phyloP scores from a whole-genome alignment of 2,329 filamentous ascomycete species.

The Tolypocladium tundrense region DNA sequence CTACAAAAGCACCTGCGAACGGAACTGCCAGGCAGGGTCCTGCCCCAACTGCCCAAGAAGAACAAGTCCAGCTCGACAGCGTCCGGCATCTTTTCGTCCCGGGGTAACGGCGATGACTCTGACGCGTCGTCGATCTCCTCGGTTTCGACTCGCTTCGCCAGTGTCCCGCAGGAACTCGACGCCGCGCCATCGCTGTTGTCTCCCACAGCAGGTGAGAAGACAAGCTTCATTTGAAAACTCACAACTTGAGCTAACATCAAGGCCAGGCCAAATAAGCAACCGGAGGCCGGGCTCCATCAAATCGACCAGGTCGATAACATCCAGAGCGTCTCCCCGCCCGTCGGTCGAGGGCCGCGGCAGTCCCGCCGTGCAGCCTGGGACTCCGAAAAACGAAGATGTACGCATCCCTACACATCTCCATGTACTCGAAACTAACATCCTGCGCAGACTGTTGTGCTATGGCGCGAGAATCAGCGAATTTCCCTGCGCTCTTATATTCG shows the following conservation, averaged over 20 bases:
- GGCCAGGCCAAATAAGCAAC: conserved; percentile 2
- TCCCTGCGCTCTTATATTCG: conserved; percentile 87
- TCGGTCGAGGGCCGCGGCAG: conserved; percentile 21
- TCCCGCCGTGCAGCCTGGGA: conserved; percentile 10
- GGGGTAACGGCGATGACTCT: conserved; percentile 53
- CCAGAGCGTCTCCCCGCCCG: conserved; percentile 18
- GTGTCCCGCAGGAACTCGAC: conserved; percentile 13
- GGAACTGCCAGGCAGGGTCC: conserved; percentile 82
- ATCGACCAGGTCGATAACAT: conserved; percentile 20
- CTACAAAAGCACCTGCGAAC: conserved; percentile 70
- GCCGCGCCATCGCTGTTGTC: conserved; percentile 15
- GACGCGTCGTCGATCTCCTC: conserved; percentile 77
- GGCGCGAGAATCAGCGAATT: conserved; percentile 82
- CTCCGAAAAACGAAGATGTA: conserved; percentile 15
- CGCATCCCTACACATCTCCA: conserved; percentile 1
- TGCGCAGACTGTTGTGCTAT: conserved; percentile 48
- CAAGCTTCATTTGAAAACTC: neutral
- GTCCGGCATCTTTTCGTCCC: conserved; percentile 40
- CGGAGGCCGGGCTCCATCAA: conserved; percentile 16
- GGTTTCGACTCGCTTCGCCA: conserved; percentile 56
- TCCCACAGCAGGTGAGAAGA: conserved; percentile 10
- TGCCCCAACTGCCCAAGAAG: conserved; percentile 81
- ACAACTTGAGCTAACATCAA: neutral
- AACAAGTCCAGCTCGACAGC: conserved; percentile 72
- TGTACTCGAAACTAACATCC: conserved; percentile 12